phyloP scores from a whole-genome alignment of 2,329 filamentous ascomycete genomes.

The Colletotrichum agaves region DNA sequence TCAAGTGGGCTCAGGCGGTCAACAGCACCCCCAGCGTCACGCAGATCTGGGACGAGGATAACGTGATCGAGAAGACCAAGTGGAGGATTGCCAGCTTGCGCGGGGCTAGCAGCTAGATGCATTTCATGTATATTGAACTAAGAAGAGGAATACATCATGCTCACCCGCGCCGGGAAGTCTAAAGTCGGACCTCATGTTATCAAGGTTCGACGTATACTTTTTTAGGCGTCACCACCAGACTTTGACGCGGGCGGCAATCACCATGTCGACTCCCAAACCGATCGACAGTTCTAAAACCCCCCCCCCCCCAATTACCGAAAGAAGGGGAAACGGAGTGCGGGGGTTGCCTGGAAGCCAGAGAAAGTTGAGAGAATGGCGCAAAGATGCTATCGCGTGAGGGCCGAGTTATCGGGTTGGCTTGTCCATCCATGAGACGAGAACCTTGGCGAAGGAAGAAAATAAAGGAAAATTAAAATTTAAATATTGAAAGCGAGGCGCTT shows the following conservation, averaged over 20 bases:
- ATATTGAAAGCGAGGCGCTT: no score
- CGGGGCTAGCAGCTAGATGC: slow-evolving; percentile 1
- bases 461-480: background rate
- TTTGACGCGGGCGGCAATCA: background rate
- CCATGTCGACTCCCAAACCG: background rate
- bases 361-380: background rate
- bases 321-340: slow-evolving; percentile 2
- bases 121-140: background rate
- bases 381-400: background rate
- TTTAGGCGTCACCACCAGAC: slow-evolving; percentile 8
- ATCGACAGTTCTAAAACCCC: no score
- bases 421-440: background rate
- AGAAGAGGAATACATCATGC: background rate
- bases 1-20: slow-evolving; percentile 72
- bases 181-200: slow-evolving; percentile 5
- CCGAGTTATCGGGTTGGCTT: slow-evolving; percentile 1
- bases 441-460: no score
- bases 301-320: no score
- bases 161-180: background rate
- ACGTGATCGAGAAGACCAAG: slow-evolving; percentile 53
- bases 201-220: background rate
- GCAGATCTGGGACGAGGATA: slow-evolving; percentile 68
- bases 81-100: slow-evolving; percentile 46
- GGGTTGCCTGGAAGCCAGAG: background rate
- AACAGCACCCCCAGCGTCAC: slow-evolving; percentile 73